Conservation (phyloP, 106 monocot species). For the Apostasia ramifera region DNA sequence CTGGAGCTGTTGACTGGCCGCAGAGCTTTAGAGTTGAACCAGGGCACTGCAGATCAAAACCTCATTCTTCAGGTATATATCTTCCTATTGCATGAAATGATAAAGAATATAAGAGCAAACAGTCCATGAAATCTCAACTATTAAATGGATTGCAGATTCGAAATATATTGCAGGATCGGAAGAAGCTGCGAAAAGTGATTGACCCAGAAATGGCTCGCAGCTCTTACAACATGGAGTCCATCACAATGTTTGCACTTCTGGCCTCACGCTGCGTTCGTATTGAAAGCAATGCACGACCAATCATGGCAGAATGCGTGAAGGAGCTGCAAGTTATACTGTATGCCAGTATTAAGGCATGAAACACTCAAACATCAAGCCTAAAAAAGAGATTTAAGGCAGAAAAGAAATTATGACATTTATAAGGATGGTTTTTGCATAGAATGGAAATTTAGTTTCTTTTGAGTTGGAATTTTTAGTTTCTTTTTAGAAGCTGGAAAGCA, state of each 20-base stretch:
- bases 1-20: constrained; percentile 73
- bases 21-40: constrained; percentile 61
- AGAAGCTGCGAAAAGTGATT: constrained; percentile 55
- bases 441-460: no score
- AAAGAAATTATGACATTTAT: no score
- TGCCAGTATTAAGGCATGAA: constrained; percentile 32
- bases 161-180: constrained; percentile 47
- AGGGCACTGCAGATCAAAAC: constrained; percentile 65
- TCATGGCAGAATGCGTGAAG: constrained; percentile 70
- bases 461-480: no score
- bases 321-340: constrained; percentile 48
- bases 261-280: constrained; percentile 75
- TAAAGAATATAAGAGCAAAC: neutral
- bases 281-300: constrained; percentile 54
- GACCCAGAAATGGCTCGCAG: constrained; percentile 57
- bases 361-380: neutral
- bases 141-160: constrained; percentile 27
- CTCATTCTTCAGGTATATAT: constrained; percentile 47
- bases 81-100: neutral
- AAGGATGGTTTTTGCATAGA: no score
- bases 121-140: neutral
- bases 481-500: no score
- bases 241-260: constrained; percentile 43
- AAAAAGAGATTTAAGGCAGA: no score
- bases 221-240: constrained; percentile 60